Conservation (phyloP, 768 basidiomycete species). For the Lactifluus subvellereus region DNA sequence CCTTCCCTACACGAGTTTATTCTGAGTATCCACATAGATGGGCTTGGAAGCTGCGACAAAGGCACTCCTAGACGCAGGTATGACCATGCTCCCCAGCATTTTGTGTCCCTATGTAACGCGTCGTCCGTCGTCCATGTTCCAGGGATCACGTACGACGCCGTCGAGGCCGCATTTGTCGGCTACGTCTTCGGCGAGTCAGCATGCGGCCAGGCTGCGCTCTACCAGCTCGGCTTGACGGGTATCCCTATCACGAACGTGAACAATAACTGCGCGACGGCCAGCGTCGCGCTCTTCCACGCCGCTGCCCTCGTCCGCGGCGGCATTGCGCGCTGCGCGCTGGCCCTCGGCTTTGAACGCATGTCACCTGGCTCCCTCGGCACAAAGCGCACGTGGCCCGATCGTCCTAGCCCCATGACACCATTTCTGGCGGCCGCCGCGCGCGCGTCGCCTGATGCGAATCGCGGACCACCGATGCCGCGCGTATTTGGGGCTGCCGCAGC, state of each 20-base stretch:
- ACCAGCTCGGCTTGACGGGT: constrained; percentile 75
- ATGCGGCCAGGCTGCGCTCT: constrained; percentile 72
- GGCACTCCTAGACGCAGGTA: constrained; percentile 79
- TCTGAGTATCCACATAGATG: constrained; percentile 46
- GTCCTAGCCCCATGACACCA: constrained; percentile 42
- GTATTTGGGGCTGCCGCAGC: constrained; percentile 68
- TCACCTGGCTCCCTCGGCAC: constrained; percentile 64
- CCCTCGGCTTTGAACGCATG: constrained; percentile 87
- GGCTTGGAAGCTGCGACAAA: constrained; percentile 84
- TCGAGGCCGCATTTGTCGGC: constrained; percentile 71
- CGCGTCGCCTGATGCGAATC: constrained; percentile 53
- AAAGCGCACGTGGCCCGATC: constrained; percentile 47
- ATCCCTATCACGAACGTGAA: constrained; percentile 86
- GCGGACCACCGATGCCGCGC: constrained; percentile 63
- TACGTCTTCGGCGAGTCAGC: constrained; percentile 80
- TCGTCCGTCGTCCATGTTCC: not conserved
- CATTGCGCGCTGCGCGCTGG: constrained; percentile 66
- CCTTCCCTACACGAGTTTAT: not conserved
- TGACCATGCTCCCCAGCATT: constrained; percentile 4
- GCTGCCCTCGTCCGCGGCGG: constrained; percentile 66
- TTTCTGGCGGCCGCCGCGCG: constrained; percentile 41
- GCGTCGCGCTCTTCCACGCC: constrained; percentile 69
- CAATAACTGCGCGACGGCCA: constrained; percentile 84
- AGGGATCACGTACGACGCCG: constrained; percentile 79
- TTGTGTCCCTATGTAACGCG: not conserved